Base-by-base conservation (phyloP, 495 filamentous ascomycete genomes). In the Hypomontagnella monticulosa region DNA sequence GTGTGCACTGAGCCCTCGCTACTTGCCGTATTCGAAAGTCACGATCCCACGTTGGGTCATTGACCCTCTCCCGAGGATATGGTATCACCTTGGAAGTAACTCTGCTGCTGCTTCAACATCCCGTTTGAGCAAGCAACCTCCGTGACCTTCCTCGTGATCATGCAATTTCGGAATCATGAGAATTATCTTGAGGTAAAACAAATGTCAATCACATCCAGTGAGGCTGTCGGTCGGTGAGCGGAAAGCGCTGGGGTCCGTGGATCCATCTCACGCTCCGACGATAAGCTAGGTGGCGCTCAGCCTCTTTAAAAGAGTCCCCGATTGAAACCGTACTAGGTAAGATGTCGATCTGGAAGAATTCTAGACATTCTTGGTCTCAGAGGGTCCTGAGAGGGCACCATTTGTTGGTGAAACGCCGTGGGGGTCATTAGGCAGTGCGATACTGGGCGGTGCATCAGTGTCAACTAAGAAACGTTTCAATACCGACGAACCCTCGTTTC, bases 281-380 rank as follows among this genome's bases (percentile, higher is more conserved):
- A 63, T 67, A 63, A 66, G 60, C 38, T 59, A 55, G 36, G 44
- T 54, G 18, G 47, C 23, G 38, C 42, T 19, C 48, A 42, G 32
- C 48, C 15, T 38, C 63, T 55, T 52, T 63, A 27, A 47, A 38
- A 47, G 46, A 59, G 52, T 30, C 19, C 43, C 37, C 16, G 52
- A 36, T 55, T 73, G 36, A 58, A 40, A 46, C 43, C 18, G 42
- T 16, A 23, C 44, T 58, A 15, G 57, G 53, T 27, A 55, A 55
- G 52, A 63, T 23, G 63, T 62, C 48, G 55, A 70, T 65, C 63
- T 70, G 44, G 70, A 70, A 70, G 27, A 62, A 67, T 70, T 70
- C 67, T 72, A 67, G 60, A 68, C 67, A 62, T 16, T 55, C 50
- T 48, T 20, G 38, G 60, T 64, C 57, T 58, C 59, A 59, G 56